Evolutionary conservation across 2,329 filamentous ascomycete species (phyloP), one percentile per base, ranked within the genome.

Genomic region (Chaetomium sp.): DNA sequence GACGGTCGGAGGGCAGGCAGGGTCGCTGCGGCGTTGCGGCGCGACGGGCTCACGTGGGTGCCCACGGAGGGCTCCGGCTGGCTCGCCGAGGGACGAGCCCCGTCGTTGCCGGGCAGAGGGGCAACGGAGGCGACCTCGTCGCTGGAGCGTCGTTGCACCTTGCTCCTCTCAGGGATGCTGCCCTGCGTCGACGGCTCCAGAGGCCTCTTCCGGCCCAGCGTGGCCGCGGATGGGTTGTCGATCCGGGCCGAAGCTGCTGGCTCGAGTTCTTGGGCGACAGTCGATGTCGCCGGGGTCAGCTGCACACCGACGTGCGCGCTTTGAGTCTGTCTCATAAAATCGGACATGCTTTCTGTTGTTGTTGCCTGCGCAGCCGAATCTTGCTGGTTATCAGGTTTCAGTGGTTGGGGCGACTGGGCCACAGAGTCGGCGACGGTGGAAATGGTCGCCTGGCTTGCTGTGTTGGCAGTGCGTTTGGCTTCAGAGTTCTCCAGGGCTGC

Each of bases 401-500:
- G 29, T 10, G 31, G 56, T 10, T 31, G 62, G 16, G 68, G 63
- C 8, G 68, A 64, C 3, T 67, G 62, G n/a, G 72, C 70, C 58
- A 57, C 51, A 8, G 58, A 62, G 33, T 21, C 65, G 10, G 57
- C 51, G 1, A 35, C 56, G 12, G 74, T 72, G 1, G 78, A 77
- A 49, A 75, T 74, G 0, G 79, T 83, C 45, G 77, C 74, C 68
- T 86, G 83, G 55, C 79, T 85, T 19, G 71, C 68, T 7, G 77
- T 74, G 64, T 85, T 81, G 21, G 80, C 74, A 0, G 77, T 72
- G 5, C 77, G 73, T 9, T 19, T 51, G 2, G 82, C 80, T 68
- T 87, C 83, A 0, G 83, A 81, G 27, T 77, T 74, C 67, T 89
- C 83, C n/a, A 92, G 74, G 56, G 80, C 84, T 9, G 81, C 80